Percentiles rank a stretch among this genome's conserved stretches.
Evolutionary conservation across 208 protist genomes (phyloP).

Genomic region (Acanthamoeba healyi): DNA sequence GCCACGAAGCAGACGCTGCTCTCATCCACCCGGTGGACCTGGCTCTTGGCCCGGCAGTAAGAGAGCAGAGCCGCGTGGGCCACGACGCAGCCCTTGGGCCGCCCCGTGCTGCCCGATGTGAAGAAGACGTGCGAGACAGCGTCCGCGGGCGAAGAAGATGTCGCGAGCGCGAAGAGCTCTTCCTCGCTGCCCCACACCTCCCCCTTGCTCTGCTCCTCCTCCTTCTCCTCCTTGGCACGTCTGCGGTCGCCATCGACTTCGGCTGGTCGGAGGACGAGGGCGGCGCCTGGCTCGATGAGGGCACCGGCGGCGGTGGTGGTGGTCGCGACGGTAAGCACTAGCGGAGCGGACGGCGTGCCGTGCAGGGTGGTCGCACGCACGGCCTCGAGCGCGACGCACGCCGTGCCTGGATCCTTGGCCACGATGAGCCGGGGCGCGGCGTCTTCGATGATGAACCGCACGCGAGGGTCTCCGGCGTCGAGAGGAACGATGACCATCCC

Average conservation of each 20-base stretch:
- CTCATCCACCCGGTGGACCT: conserved; percentile 4
- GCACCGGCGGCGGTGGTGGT: neutral
- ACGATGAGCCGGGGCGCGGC: conserved; percentile 12
- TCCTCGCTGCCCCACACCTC: neutral
- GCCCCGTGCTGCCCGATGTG: conserved; percentile 71
- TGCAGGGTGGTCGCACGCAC: neutral
- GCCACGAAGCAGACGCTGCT: conserved; percentile 68
- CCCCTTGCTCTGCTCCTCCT: neutral
- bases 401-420: conserved; percentile 15
- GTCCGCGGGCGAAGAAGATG: neutral
- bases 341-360: neutral
- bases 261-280: neutral
- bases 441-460: conserved; percentile 49
- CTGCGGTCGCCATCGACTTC: no score
- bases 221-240: neutral
- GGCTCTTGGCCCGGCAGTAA: conserved; percentile 66
- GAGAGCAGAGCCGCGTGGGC: neutral
- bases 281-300: neutral
- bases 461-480: conserved; percentile 59
- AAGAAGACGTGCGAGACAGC: conserved; percentile 50
- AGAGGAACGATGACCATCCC: conserved; percentile 67
- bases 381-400: neutral
- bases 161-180: neutral
- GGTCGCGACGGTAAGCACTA: neutral
- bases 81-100: conserved; percentile 70